phyloP scores from a whole-genome alignment of 176 grass and related monocot species.

The Aegilops tauschii region DNA sequence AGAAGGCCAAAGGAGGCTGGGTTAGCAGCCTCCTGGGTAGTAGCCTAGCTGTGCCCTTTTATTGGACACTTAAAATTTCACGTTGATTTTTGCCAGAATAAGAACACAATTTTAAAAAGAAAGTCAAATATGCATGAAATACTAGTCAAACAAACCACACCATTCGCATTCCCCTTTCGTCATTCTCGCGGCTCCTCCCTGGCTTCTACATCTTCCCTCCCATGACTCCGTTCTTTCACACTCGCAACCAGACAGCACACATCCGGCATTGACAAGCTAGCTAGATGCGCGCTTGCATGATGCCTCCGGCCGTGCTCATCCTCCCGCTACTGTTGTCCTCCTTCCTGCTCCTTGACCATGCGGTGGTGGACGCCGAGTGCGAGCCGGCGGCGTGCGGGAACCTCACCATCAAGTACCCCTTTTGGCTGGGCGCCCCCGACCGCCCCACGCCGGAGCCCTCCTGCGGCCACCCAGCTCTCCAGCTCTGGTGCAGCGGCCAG shows the following conservation, averaged over 20 bases:
- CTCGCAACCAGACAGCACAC: background rate
- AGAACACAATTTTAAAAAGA: background rate
- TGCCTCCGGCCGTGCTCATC: background rate
- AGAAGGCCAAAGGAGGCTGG: too few relatives aligned
- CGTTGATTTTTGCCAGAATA: too few relatives aligned
- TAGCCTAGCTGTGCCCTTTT: too few relatives aligned
- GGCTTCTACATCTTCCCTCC: too few relatives aligned
- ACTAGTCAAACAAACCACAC: background rate
- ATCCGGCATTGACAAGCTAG: background rate
- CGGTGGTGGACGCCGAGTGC: background rate
- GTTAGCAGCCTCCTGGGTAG: too few relatives aligned
- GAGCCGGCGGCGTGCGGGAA: slow-evolving; percentile 25
- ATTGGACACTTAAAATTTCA: too few relatives aligned
- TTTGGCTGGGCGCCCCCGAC: slow-evolving; percentile 26
- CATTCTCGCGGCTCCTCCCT: too few relatives aligned
- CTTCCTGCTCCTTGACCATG: background rate
- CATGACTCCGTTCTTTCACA: too few relatives aligned
- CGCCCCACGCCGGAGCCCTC: background rate
- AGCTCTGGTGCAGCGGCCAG: slow-evolving; percentile 19
- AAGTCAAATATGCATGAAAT: slow-evolving; percentile 2
- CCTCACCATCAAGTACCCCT: slow-evolving; percentile 42
- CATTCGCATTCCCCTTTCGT: background rate
- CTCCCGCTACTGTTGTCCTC: background rate
- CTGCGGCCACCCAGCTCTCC: slow-evolving; percentile 49
- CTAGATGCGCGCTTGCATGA: background rate